Base-by-base conservation (phyloP, 768 basidiomycete species). In the Lactarius hatsudake region DNA sequence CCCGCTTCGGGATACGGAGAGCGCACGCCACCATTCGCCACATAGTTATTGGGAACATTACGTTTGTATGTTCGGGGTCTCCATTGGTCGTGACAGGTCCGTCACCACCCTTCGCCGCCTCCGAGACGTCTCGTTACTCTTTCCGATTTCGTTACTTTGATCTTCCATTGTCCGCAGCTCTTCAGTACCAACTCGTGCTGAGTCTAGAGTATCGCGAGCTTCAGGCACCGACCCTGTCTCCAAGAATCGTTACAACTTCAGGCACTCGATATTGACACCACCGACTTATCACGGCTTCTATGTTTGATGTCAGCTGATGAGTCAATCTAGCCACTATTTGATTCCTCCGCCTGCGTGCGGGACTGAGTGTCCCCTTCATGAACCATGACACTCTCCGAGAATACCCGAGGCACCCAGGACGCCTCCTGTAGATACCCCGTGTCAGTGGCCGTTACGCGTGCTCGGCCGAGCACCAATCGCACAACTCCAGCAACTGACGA, bases 331-430 rank as follows among this genome's bases (percentile, higher is more conserved):
- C 48, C 32, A 9, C 61, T 12, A 62, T 53, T 8, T 9, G 12
- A 51, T 62, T 53, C 15, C 26, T 62, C 20, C n/a, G 61, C n/a
- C n/a, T 62, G 12, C 40, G 45, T 34, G 28, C 48, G 28, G 61
- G 32, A 15, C 26, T 36, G 28, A 42, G 30, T 30, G 32, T 45
- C 60, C 60, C 61, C 45, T 42, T 55, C 34, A 28, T 34, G 28
- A 36, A 17, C 5, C 26, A 55, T 23, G 36, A 56, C 45, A 28
- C 51, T 55, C 51, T 15, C 45, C 48, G 36, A 53, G 12, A 34
- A 8, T 28, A 9, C 45, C 36, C 9, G 15, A 20, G 28, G n/a
- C 9, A 17, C 54, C n/a, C n/a, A 28, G 26, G 26, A 28, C 26
- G 26, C 30, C n/a, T n/a, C n/a, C n/a, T 32, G 53, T 34, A 8